phyloP scores from a whole-genome alignment of 208 protist genomes.

The Crithidia acanthocephali region DNA sequence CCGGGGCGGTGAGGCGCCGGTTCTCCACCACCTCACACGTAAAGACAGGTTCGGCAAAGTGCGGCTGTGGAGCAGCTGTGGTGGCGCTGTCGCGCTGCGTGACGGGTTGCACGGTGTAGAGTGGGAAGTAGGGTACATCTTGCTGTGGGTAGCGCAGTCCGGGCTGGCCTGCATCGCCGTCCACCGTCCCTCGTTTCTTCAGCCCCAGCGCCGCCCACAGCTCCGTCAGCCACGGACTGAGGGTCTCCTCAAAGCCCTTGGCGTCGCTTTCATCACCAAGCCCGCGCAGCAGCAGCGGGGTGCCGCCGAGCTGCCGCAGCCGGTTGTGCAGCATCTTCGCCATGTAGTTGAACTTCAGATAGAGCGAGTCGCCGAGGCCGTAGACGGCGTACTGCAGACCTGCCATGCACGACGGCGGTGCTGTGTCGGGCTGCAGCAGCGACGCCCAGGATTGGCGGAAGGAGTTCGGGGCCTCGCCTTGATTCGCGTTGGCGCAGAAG shows the following conservation, averaged over 20 bases:
- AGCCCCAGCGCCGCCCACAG: conserved; percentile 63
- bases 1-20: conserved; percentile 53
- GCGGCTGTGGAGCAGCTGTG: neutral
- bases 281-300: conserved; percentile 75
- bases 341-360: conserved; percentile 93
- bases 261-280: conserved; percentile 93
- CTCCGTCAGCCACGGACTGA: conserved; percentile 72
- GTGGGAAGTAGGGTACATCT: conserved; percentile 33
- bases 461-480: conserved; percentile 81
- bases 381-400: conserved; percentile 88
- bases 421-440: conserved; percentile 43
- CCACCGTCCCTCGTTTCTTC: neutral
- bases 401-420: conserved; percentile 41
- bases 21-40: conserved; percentile 46
- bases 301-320: conserved; percentile 78
- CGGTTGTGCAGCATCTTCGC: conserved; percentile 94
- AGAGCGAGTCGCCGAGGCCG: conserved; percentile 90
- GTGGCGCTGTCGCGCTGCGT: neutral
- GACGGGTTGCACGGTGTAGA: conserved; percentile 16
- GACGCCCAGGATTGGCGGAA: conserved; percentile 72
- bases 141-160: conserved; percentile 18
- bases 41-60: conserved; percentile 43
- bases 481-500: conserved; percentile 82
- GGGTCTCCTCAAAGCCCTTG: conserved; percentile 71
- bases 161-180: neutral